These are phyloP conservation scores for Yamadazyma scolyti DNA, from an alignment of 805 yeast species.

Conservation along the genomic window DNA sequence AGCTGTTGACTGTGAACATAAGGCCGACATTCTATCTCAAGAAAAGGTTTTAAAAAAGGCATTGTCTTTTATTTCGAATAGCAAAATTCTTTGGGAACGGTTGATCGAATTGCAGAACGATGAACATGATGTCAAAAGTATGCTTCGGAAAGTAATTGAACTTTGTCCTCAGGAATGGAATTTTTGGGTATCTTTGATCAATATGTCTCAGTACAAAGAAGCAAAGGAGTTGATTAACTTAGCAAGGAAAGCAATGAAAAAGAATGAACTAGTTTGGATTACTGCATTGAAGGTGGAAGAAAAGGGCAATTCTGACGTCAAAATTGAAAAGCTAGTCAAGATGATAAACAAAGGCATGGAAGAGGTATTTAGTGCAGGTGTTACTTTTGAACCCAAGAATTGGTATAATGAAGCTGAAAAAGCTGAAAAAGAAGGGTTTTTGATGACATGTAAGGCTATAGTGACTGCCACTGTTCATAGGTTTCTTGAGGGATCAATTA, in stretches of 20 bases:
- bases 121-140: constrained; percentile 43
- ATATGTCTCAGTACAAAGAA: constrained; percentile 40
- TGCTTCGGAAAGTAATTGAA: constrained; percentile 64
- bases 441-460: constrained; percentile 51
- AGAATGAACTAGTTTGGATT: constrained; percentile 59
- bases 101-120: constrained; percentile 60
- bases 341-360: constrained; percentile 46
- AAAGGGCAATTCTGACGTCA: constrained; percentile 41
- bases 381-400: constrained; percentile 23
- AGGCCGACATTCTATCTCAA: constrained; percentile 45
- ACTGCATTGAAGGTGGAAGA: constrained; percentile 65
- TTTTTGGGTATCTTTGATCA: constrained; percentile 61
- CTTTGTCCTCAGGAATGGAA: constrained; percentile 61
- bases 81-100: constrained; percentile 63
- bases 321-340: constrained; percentile 43
- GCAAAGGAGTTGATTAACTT: constrained; percentile 53
- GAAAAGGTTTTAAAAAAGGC: constrained; percentile 66
- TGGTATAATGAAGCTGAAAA: constrained; percentile 59
- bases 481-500: neutral
- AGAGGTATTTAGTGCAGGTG: constrained; percentile 10
- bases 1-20: constrained; percentile 60
- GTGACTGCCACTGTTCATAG: constrained; percentile 36
- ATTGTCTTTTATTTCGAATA: constrained; percentile 57
- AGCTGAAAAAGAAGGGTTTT: constrained; percentile 47
- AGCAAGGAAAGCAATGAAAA: constrained; percentile 55